These are phyloP conservation scores for Crassisporium funariophilum DNA, from an alignment of 768 basidiomycete genomes.

Conservation along the genomic window DNA sequence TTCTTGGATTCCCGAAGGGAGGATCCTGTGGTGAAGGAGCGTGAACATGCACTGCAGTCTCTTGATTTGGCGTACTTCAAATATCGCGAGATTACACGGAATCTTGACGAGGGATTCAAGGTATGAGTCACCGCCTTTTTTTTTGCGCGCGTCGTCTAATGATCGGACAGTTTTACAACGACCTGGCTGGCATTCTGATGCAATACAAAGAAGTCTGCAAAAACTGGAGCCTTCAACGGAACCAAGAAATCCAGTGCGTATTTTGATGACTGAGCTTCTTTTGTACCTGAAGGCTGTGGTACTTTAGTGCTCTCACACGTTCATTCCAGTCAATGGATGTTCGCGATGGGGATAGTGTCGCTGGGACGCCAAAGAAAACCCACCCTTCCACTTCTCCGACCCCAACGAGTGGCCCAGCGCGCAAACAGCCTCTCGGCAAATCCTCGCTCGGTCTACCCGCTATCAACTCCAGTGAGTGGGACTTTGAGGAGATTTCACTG, in stretches of 20 bases:
- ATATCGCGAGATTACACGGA: constrained; percentile 80
- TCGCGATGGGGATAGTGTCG: constrained; percentile 19
- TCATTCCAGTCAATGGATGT: constrained; percentile 41
- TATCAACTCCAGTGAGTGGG: constrained; percentile 54
- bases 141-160: not conserved
- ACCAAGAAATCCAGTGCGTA: constrained; percentile 75
- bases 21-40: constrained; percentile 74
- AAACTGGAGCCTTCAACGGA: constrained; percentile 70
- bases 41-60: constrained; percentile 80
- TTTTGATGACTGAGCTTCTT: not conserved
- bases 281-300: constrained; percentile 8
- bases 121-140: constrained; percentile 34
- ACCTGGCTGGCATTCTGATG: constrained; percentile 69
- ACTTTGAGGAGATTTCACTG: constrained; percentile 48
- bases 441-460: constrained; percentile 45
- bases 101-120: constrained; percentile 88
- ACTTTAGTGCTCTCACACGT: constrained; percentile 42
- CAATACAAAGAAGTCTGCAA: constrained; percentile 78
- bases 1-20: constrained; percentile 80
- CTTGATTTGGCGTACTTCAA: constrained; percentile 87
- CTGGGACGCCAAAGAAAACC: not conserved
- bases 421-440: constrained; percentile 22
- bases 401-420: constrained; percentile 8
- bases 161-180: constrained; percentile 81
- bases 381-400: not conserved